Base-by-base conservation (phyloP, 495 filamentous ascomycete genomes). In the Aspergillus incahuasiensis region DNA sequence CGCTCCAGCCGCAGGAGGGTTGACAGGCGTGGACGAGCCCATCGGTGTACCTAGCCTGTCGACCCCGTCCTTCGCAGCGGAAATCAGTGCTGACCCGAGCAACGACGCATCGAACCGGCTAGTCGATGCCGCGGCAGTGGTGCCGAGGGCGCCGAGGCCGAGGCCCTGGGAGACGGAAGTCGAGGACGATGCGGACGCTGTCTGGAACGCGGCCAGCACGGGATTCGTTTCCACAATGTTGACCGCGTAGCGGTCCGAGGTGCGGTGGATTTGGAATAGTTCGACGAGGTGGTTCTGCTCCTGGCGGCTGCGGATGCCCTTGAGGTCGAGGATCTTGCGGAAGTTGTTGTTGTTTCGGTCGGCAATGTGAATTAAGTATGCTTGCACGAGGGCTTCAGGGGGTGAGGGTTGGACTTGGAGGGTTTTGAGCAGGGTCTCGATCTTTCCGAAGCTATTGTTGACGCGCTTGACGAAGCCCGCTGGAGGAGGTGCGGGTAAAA, bases 391-490 rank as follows among this genome's bases (percentile, higher is more conserved):
- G 5, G 89, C 94, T 74, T 98, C 94, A 1, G 91, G 84, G 1
- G 94, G 95, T 11, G 85, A 88, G 20, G 91, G 85, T 15, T 90
- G 90, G 19, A 98, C 95, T 73, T 98, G 94, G 7, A 98, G 83
- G 1, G 94, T 97, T 68, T 98, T 98, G 61, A 97, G 87, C 39
- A 98, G 82, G 0, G 88, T 86, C 70, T 97, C 92, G 57, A 97
- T 84, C 60, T 91, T 91, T 30, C 84, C 82, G 79, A 94, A 92
- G 71, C 81, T 86, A 53, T 80, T 80, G 69, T 88, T 88, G 56
- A 97, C 91, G 47, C 92, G 89, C 72, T 96, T 97, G 60, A 88
- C 75, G 74, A 92, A 96, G 61, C 79, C 77, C 18, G 81, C 68
- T 5, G 83, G 81, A 0, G 85, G 72, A 3, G 76, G 70, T 58